These are phyloP conservation scores for Penicillium lividum DNA, from an alignment of 495 filamentous ascomycete species.

Conservation along the genomic window DNA sequence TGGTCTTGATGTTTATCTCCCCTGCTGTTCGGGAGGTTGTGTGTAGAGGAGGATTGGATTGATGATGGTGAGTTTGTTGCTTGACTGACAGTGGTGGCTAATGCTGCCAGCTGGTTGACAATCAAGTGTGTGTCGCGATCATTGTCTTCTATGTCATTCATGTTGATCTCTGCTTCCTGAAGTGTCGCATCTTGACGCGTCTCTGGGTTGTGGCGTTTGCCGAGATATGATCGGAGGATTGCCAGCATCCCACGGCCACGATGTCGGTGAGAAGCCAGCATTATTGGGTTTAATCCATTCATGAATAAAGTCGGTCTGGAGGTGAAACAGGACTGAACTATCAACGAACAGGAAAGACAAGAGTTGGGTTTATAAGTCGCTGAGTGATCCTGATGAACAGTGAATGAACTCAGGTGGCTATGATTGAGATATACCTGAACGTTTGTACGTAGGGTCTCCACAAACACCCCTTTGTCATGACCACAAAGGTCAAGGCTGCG, in stretches of 20 bases:
- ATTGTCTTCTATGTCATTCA: constrained; percentile 5
- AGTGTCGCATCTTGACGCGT: not conserved
- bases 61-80: not conserved
- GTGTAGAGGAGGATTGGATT: not conserved
- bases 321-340: too few species aligned
- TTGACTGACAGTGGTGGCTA: constrained; percentile 19
- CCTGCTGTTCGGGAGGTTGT: too few species aligned
- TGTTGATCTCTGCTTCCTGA: constrained; percentile 1
- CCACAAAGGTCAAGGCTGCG: not conserved
- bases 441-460: not conserved
- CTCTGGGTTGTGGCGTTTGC: not conserved
- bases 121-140: constrained; percentile 24
- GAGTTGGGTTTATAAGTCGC: not conserved
- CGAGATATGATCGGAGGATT: constrained; percentile 2
- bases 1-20: not conserved
- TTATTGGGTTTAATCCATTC: not conserved
- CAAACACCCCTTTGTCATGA: not conserved
- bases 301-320: too few species aligned
- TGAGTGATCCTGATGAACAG: not conserved
- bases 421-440: not conserved
- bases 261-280: constrained; percentile 10
- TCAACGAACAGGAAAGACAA: not conserved
- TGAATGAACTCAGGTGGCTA: not conserved
- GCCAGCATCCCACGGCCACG: constrained; percentile 6
- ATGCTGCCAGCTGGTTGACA: constrained; percentile 17